These are phyloP conservation scores for Cyclocybe aegerita DNA, from an alignment of 768 basidiomycete species.

Conservation along the genomic window DNA sequence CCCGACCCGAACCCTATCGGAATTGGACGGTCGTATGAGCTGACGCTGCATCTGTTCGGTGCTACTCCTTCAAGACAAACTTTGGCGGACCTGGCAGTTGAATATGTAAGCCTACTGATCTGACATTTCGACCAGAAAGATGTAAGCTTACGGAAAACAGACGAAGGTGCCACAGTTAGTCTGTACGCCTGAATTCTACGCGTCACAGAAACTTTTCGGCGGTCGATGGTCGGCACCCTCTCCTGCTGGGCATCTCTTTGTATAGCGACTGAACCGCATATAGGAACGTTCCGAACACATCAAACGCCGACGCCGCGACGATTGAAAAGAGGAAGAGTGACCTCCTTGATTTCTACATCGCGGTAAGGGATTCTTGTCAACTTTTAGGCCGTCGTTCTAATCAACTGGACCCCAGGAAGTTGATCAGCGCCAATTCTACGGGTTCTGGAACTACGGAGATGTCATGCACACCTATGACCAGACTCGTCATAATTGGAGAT, in stretches of 20 bases:
- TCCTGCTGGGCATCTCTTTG: background rate
- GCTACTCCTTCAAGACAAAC: slow-evolving; percentile 29
- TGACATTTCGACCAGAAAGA: background rate
- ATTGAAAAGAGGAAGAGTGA: slow-evolving; percentile 35
- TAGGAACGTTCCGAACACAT: slow-evolving; percentile 32
- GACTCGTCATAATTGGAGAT: slow-evolving; percentile 38
- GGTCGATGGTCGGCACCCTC: slow-evolving; percentile 28
- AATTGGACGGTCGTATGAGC: slow-evolving; percentile 36
- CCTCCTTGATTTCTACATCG: slow-evolving; percentile 35
- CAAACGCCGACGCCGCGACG: slow-evolving; percentile 27
- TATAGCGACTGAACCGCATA: background rate
- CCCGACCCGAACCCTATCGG: slow-evolving; percentile 36
- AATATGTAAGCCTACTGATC: slow-evolving; percentile 22
- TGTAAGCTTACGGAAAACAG: slow-evolving; percentile 13
- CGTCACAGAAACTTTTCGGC: slow-evolving; percentile 33
- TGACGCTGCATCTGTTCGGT: slow-evolving; percentile 31
- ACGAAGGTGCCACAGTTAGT: slow-evolving; percentile 31
- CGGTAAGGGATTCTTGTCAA: slow-evolving; percentile 13
- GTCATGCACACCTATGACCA: slow-evolving; percentile 41
- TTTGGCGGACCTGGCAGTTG: slow-evolving; percentile 26
- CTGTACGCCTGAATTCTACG: slow-evolving; percentile 33
- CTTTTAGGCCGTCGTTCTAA: background rate
- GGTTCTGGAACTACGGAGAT: slow-evolving; percentile 40
- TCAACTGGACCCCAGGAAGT: slow-evolving; percentile 22
- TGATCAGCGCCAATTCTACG: slow-evolving; percentile 34